A percentile compares a stretch with the other conserved stretches of the same genome.
phyloP scores from a whole-genome alignment of 2,329 filamentous ascomycete species.

The Curvularia hawaiiensis region DNA sequence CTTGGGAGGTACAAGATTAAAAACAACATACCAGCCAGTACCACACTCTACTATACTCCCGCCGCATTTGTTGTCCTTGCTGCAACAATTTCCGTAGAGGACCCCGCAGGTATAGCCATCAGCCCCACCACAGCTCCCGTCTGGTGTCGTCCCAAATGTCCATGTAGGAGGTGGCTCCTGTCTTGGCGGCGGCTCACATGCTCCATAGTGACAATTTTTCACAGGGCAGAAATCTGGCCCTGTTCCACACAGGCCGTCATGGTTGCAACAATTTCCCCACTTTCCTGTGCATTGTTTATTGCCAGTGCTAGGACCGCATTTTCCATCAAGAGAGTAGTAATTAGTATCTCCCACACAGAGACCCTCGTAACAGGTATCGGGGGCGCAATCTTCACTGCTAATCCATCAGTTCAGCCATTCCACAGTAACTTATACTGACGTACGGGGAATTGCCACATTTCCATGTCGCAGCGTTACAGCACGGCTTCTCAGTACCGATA shows the following conservation, averaged over 20 bases:
- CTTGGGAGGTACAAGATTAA: not conserved
- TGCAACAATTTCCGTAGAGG: not conserved
- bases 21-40: not conserved
- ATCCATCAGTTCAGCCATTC: not conserved
- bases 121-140: not conserved
- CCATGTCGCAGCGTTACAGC: not conserved
- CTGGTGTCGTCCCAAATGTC: not conserved
- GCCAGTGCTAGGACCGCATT: not conserved
- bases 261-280: not conserved
- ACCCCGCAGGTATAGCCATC: not conserved
- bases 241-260: not conserved
- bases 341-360: no score
- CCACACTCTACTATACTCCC: not conserved
- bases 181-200: not conserved
- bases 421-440: not conserved
- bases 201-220: not conserved
- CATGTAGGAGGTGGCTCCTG: not conserved
- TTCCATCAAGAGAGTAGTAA: not conserved
- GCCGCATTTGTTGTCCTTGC: not conserved
- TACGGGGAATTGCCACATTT: not conserved
- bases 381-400: not conserved
- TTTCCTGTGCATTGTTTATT: not conserved
- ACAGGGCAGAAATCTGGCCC: not conserved
- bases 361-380: not conserved
- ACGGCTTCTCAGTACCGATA: not conserved